Evolutionary conservation across 139 green algal genomes (phyloP).

Genomic region (Zygnema cylindricum): DNA sequence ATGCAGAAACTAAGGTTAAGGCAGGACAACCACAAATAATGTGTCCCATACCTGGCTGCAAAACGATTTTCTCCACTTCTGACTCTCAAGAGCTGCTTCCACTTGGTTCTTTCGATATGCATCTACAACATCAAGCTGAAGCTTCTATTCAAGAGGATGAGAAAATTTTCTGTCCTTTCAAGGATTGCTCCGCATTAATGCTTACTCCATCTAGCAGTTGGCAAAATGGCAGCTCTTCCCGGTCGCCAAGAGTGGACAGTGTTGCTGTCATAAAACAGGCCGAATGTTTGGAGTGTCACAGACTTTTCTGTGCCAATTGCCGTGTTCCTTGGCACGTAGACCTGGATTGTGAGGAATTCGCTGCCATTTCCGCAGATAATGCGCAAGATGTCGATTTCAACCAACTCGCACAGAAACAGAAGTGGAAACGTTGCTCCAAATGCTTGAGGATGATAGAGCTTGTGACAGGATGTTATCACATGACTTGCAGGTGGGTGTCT

Average conservation of each 20-base stretch:
- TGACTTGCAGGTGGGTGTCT: constrained; percentile 18
- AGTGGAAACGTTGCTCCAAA: constrained; percentile 18
- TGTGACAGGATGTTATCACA: constrained; percentile 15
- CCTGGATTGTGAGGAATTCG: neutral
- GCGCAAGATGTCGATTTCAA: neutral
- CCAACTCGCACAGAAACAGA: neutral
- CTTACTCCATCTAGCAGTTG: neutral
- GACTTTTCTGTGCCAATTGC: neutral
- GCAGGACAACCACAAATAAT: neutral
- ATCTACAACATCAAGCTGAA: neutral
- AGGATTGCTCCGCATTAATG: neutral
- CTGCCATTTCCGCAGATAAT: neutral
- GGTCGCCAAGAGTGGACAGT: neutral
- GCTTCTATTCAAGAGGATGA: neutral
- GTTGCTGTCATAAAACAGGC: neutral
- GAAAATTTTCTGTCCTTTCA: neutral
- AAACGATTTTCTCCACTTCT: neutral
- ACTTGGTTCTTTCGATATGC: neutral
- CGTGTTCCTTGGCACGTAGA: neutral
- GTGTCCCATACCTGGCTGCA: neutral
- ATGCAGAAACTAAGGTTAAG: neutral
- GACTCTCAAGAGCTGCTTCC: neutral
- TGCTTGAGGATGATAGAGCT: constrained; percentile 25
- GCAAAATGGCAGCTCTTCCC: neutral
- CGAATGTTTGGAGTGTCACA: neutral